Evolutionary conservation across 108 stramenopile species (phyloP).

Genomic region (Ochromonas danica): DNA sequence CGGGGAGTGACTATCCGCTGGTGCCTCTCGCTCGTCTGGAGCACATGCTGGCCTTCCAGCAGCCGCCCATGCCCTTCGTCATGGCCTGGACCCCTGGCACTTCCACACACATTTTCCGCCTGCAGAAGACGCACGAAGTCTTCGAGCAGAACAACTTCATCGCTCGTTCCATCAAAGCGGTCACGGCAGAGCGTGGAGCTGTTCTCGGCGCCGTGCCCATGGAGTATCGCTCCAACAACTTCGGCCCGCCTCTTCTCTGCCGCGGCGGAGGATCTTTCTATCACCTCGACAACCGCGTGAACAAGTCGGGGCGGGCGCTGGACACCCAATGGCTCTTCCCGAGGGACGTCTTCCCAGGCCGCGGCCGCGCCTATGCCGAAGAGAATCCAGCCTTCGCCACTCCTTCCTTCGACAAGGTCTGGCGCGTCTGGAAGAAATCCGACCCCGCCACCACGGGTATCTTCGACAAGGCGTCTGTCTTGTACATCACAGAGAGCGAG

Average conservation of each 20-base stretch:
- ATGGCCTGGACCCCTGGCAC: slow-evolving; percentile 34
- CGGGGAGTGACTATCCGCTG: slow-evolving; percentile 29
- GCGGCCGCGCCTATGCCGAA: slow-evolving; percentile 1
- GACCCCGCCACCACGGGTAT: slow-evolving; percentile 36
- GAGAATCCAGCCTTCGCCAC: neutral
- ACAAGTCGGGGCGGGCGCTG: neutral
- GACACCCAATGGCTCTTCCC: slow-evolving; percentile 29
- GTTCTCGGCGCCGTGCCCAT: slow-evolving; percentile 10
- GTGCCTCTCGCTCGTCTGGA: slow-evolving; percentile 7
- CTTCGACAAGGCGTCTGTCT: neutral
- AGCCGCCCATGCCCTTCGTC: slow-evolving; percentile 33
- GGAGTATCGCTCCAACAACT: slow-evolving; percentile 21
- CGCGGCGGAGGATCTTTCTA: neutral
- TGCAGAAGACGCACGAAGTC: neutral
- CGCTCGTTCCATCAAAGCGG: neutral
- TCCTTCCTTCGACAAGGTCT: slow-evolving; percentile 16
- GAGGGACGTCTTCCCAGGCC: slow-evolving; percentile 18
- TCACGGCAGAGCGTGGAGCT: neutral
- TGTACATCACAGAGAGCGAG: slow-evolving; percentile 25
- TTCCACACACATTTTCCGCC: slow-evolving; percentile 11
- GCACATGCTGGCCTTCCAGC: neutral
- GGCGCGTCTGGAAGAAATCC: slow-evolving; percentile 30
- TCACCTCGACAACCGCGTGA: slow-evolving; percentile 6
- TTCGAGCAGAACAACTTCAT: neutral
- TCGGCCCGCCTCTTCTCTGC: slow-evolving; percentile 18